A percentile compares a stretch with the other conserved stretches of the same genome.
phyloP scores from a whole-genome alignment of 345 rosid species.

The Camelina neglecta region DNA sequence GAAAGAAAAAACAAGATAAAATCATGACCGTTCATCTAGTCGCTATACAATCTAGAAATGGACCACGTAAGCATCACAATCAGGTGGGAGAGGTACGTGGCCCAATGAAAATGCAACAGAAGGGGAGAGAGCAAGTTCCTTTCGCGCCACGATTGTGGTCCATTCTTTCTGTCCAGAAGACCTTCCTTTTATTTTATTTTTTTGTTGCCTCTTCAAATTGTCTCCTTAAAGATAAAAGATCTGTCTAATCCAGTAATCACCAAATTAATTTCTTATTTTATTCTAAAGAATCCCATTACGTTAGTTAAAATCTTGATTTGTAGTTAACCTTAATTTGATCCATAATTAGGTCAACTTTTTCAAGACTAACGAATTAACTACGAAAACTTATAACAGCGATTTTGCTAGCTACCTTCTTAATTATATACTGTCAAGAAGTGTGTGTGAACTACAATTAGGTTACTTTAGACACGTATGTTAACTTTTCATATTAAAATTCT shows the following conservation, averaged over 20 bases:
- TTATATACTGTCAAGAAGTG: not conserved
- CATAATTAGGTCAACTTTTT: constrained; percentile 18
- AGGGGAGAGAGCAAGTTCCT: constrained; percentile 31
- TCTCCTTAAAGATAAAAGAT: constrained; percentile 16
- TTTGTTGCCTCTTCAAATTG: constrained; percentile 6
- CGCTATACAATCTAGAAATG: not conserved
- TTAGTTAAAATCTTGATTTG: constrained; percentile 19
- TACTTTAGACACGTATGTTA: not conserved
- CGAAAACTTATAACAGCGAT: not conserved
- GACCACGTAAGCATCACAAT: constrained; percentile 46
- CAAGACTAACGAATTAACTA: constrained; percentile 24
- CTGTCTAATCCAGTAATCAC: constrained; percentile 9
- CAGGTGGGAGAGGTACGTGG: constrained; percentile 44
- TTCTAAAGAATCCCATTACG: constrained; percentile 10
- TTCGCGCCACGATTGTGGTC: constrained; percentile 64
- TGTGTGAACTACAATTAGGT: not conserved
- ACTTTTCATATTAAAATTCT: not conserved
- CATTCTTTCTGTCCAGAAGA: constrained; percentile 9
- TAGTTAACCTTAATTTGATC: constrained; percentile 32
- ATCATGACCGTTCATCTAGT: constrained; percentile 55
- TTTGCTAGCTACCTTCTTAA: not conserved
- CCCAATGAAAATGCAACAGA: constrained; percentile 48
- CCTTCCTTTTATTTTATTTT: not conserved
- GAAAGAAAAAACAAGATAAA: not conserved
- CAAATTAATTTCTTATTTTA: not conserved